A percentile compares a stretch with the other conserved stretches of the same genome.
Conservation (phyloP, 2,329 filamentous ascomycete genomes). For the Chaetomium sp. region DNA sequence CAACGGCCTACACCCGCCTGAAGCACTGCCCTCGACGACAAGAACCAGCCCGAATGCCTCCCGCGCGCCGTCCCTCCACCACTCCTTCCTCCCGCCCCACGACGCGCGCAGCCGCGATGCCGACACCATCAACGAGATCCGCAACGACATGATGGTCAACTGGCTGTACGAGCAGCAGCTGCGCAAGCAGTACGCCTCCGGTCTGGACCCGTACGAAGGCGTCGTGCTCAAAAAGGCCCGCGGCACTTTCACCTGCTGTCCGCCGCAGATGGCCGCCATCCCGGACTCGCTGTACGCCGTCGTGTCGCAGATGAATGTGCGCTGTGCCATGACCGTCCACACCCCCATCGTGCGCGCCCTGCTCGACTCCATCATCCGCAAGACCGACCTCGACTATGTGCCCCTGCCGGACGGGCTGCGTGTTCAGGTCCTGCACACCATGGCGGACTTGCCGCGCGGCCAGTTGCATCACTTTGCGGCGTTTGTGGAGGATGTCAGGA, state of each 20-base stretch:
- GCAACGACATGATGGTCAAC: conserved; percentile 56
- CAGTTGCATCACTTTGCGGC: conserved; percentile 76
- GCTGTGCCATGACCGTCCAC: conserved; percentile 61
- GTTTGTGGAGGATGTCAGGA: conserved; percentile 63
- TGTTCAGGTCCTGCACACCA: conserved; percentile 66
- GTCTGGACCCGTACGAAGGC: conserved; percentile 33
- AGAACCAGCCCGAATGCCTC: conserved; percentile 11
- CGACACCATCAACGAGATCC: conserved; percentile 46
- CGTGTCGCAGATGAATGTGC: conserved; percentile 34
- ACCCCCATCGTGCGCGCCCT: conserved; percentile 58
- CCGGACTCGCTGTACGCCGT: conserved; percentile 32
- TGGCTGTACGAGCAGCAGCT: conserved; percentile 58
- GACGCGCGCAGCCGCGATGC: conserved; percentile 36
- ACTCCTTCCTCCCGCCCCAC: conserved; percentile 33
- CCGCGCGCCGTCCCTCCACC: conserved; percentile 16
- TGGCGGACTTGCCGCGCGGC: conserved; percentile 62
- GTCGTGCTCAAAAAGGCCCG: conserved; percentile 35
- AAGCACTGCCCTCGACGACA: conserved; percentile 6
- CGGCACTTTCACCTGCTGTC: conserved; percentile 34
- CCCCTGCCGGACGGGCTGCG: conserved; percentile 70
- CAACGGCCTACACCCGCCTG: conserved; percentile 1
- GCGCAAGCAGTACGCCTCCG: conserved; percentile 38
- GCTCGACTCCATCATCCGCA: conserved; percentile 38
- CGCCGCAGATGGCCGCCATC: conserved; percentile 32
- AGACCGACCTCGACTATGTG: conserved; percentile 47